phyloP scores from a whole-genome alignment of 2,329 filamentous ascomycete genomes.

The Phyllosticta paracitricarpa region DNA sequence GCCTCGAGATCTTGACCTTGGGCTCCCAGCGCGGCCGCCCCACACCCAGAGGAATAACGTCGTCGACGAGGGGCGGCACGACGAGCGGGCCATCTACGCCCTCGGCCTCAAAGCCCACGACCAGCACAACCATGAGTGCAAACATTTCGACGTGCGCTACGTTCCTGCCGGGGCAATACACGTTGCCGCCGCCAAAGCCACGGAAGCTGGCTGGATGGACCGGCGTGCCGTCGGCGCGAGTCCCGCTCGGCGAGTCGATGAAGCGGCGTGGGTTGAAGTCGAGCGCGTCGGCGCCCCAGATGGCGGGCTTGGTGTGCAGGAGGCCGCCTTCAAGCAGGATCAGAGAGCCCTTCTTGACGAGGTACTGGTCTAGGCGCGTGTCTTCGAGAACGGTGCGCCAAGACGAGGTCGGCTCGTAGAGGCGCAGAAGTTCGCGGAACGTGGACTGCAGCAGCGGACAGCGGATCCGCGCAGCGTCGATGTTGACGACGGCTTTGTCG shows the following conservation, averaged over 20 bases:
- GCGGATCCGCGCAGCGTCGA: slow-evolving; percentile 26
- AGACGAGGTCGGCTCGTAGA: slow-evolving; percentile 29
- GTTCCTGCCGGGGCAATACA: background rate
- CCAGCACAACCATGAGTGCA: background rate
- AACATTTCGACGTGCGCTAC: background rate
- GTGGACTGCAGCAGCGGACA: slow-evolving; percentile 37
- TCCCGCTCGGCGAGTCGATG: background rate
- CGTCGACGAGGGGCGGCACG: background rate
- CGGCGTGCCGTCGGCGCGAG: slow-evolving; percentile 14
- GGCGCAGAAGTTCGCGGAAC: slow-evolving; percentile 38
- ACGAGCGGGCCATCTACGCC: background rate
- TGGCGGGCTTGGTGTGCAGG: slow-evolving; percentile 30
- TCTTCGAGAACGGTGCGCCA: slow-evolving; percentile 35
- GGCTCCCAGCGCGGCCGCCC: background rate
- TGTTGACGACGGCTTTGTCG: slow-evolving; percentile 23
- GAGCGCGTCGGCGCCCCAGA: slow-evolving; percentile 36
- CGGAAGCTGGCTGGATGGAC: background rate
- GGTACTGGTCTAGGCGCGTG: slow-evolving; percentile 38
- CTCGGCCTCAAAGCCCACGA: background rate
- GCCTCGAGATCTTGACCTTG: background rate
- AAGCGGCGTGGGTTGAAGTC: slow-evolving; percentile 29
- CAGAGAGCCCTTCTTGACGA: slow-evolving; percentile 36
- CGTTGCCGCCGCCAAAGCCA: slow-evolving; percentile 1
- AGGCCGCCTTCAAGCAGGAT: slow-evolving; percentile 37
- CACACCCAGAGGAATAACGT: background rate